A percentile compares a stretch with the other conserved stretches of the same genome.
phyloP scores from a whole-genome alignment of 1,139 yeast genomes.

The Groenewaldozyma sp. region DNA sequence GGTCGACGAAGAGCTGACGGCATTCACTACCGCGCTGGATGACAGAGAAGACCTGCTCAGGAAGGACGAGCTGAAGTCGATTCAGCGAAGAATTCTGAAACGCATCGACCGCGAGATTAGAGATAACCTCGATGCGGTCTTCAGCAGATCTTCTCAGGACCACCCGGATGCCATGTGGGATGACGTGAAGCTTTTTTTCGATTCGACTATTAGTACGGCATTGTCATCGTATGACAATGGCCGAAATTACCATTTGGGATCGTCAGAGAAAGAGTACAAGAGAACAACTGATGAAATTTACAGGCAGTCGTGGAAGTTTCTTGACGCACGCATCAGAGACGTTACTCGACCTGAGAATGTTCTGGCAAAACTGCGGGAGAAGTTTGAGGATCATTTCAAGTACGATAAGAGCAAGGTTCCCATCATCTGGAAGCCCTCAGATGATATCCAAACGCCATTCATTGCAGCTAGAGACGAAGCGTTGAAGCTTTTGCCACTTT shows the following conservation, averaged over 20 bases:
- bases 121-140: slow-evolving; percentile 24
- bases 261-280: slow-evolving; percentile 36
- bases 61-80: slow-evolving; percentile 24
- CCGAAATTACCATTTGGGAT: slow-evolving; percentile 60
- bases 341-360: slow-evolving; percentile 32
- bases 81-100: slow-evolving; percentile 27
- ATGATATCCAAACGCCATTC: slow-evolving; percentile 63
- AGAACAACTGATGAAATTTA: slow-evolving; percentile 38
- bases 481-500: slow-evolving; percentile 46
- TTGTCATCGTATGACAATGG: slow-evolving; percentile 26
- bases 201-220: slow-evolving; percentile 30
- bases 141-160: slow-evolving; percentile 34
- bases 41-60: slow-evolving; percentile 25
- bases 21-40: slow-evolving; percentile 22
- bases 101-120: slow-evolving; percentile 20
- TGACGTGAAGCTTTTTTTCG: slow-evolving; percentile 41
- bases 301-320: slow-evolving; percentile 54
- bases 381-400: slow-evolving; percentile 74
- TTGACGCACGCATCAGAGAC: slow-evolving; percentile 52
- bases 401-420: slow-evolving; percentile 82
- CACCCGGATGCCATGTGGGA: slow-evolving; percentile 73
- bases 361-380: slow-evolving; percentile 31
- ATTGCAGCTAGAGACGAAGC: slow-evolving; percentile 51
- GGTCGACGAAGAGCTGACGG: slow-evolving; percentile 16
- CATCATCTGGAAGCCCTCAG: slow-evolving; percentile 63